A percentile compares a stretch with the other conserved stretches of the same genome.
Conservation (phyloP, 257 asterid species). For the Scutellaria galericulata region DNA sequence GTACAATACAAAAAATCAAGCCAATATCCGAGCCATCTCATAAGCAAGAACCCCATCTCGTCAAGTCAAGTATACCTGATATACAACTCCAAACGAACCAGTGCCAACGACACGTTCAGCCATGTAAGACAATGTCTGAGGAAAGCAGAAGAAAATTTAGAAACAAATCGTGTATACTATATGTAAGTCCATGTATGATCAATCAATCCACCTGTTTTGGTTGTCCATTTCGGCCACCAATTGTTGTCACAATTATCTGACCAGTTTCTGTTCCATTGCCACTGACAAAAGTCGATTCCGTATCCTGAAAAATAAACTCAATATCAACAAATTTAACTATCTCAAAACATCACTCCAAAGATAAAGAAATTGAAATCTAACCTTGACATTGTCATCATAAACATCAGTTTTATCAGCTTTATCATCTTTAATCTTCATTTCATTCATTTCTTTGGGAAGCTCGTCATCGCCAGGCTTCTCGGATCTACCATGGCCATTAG, state of each 20-base stretch:
- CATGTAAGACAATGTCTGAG: constrained; percentile 78
- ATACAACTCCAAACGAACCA: constrained; percentile 78
- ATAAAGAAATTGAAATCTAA: constrained; percentile 29
- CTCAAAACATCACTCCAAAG: background rate
- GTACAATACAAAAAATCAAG: background rate
- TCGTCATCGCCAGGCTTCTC: constrained; percentile 49
- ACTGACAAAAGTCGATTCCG: constrained; percentile 71
- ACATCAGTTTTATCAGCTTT: constrained; percentile 42
- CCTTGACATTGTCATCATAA: constrained; percentile 59
- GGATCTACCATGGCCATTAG: constrained; percentile 36
- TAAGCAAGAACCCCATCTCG: background rate
- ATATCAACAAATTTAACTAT: constrained; percentile 26
- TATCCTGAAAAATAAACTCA: constrained; percentile 48
- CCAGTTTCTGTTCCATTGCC: constrained; percentile 90
- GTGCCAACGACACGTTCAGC: constrained; percentile 73
- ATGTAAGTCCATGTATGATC: no score
- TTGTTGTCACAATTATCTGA: constrained; percentile 76
- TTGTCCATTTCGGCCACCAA: constrained; percentile 71
- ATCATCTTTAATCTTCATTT: constrained; percentile 53
- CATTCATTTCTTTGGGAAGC: constrained; percentile 58
- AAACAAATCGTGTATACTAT: background rate
- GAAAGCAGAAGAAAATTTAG: constrained; percentile 11
- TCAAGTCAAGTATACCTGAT: constrained; percentile 60
- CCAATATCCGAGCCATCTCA: background rate
- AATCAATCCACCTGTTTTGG: constrained; percentile 66